phyloP scores from a whole-genome alignment of 2,329 filamentous ascomycete genomes.

The Venturia asperata region DNA sequence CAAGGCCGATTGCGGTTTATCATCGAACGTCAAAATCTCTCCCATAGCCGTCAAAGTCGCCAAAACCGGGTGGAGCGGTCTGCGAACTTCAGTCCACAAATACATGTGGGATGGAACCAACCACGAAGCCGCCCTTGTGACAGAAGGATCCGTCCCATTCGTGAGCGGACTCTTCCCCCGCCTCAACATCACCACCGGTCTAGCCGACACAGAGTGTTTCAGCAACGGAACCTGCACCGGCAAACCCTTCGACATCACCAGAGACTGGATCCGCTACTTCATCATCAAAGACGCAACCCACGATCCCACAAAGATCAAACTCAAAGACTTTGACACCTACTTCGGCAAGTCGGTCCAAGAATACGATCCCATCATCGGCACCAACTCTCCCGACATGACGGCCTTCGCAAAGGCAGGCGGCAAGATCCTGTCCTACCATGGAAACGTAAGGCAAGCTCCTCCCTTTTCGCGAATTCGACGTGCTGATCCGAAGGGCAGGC shows the following conservation, averaged over 20 bases:
- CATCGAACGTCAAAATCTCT: neutral
- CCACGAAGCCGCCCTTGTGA: conserved; percentile 10
- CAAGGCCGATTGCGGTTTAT: conserved; percentile 20
- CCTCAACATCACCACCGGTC: conserved; percentile 2
- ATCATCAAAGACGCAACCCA: conserved; percentile 16
- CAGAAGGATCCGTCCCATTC: neutral
- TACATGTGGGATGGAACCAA: neutral
- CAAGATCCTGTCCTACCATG: conserved; percentile 20
- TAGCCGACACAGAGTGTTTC: conserved; percentile 4
- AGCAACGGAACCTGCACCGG: conserved; percentile 10
- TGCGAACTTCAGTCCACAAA: neutral
- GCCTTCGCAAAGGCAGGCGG: conserved; percentile 21
- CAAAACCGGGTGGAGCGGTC: conserved; percentile 15
- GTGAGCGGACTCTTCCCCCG: neutral
- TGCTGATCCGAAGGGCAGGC: too few relatives aligned
- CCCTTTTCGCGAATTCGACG: neutral
- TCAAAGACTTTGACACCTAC: conserved; percentile 15
- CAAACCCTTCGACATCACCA: conserved; percentile 8
- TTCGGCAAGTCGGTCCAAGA: conserved; percentile 16
- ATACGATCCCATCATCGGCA: conserved; percentile 15
- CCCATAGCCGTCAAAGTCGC: conserved; percentile 10
- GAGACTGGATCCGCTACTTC: conserved; percentile 17
- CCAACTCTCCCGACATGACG: conserved; percentile 16
- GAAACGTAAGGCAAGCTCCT: neutral
- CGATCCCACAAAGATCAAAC: conserved; percentile 8